Base-by-base conservation (phyloP, 2,329 filamentous ascomycete genomes). In the Venturia carpophila region DNA sequence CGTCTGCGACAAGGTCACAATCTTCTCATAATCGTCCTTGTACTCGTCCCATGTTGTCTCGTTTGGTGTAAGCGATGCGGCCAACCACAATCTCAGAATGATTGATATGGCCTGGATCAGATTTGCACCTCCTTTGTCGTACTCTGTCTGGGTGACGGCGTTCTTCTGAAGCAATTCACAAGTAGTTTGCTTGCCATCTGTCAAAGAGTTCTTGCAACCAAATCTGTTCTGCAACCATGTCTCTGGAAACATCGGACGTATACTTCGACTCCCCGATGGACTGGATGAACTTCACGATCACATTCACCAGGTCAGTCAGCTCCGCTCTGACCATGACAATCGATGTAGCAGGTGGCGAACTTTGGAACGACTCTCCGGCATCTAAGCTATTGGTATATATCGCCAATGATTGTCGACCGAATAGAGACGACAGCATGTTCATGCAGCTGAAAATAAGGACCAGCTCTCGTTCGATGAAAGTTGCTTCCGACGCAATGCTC, bases 31-130 rank as follows among this genome's bases (percentile, higher is more conserved):
- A 15, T 60, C 43, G 24, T 42, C 24, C 37, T 55, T 60, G 42
- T 64, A 60, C 11, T 27, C 15, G 47, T 66, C 65, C 47, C 37
- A 60, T 30, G 34, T 47, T 10, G 47, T 24, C 41, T 63, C 60
- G 13, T 63, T 45, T 19, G 61, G 43, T 5, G 43, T 60, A 34
- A 66, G 42, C 17, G 45, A 15, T 24, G 52, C 47, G n/a, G 65
- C 65, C 21, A 66, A 47, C 65, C 65, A 66, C 30, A 66, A 43
- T 17, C 41, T 34, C 11, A 64, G 41, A n/a, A 45, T 64, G 24
- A 27, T 49, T 5, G n/a, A 60, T 10, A 63, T 15, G 11, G 42
- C 55, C 19, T 55, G 45, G n/a, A 66, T 30, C 9, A 66, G 61
- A 41, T 58, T 52, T 21, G 21, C 34, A 13, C 62, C 62, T 17